Conservation (phyloP, 2,329 filamentous ascomycete genomes). For the Colletotrichum somersetense region DNA sequence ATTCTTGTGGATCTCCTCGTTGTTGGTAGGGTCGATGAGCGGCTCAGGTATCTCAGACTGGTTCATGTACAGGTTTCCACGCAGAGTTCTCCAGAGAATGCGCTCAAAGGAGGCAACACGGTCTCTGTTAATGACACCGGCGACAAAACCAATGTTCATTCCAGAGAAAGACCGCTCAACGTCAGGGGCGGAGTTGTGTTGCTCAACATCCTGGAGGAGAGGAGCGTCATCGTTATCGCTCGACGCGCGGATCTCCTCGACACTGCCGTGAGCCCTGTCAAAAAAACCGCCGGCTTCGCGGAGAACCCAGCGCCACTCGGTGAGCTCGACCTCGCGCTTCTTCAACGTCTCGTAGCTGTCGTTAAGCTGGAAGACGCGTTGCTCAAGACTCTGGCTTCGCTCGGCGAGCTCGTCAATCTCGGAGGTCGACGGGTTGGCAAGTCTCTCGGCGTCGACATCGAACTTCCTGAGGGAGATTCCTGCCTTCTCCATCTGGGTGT, state of each 20-base stretch:
- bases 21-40: slow-evolving; percentile 90
- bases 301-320: slow-evolving; percentile 98
- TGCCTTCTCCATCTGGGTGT: slow-evolving; percentile 94
- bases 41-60: slow-evolving; percentile 97
- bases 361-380: slow-evolving; percentile 90
- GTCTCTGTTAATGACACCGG: slow-evolving; percentile 93
- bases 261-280: slow-evolving; percentile 93
- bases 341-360: slow-evolving; percentile 99
- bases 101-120: slow-evolving; percentile 96
- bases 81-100: slow-evolving; percentile 96
- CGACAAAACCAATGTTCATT: slow-evolving; percentile 99
- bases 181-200: slow-evolving; percentile 76
- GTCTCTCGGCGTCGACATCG: slow-evolving; percentile 88
- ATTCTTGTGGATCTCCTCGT: slow-evolving; percentile 94
- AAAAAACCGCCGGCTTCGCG: slow-evolving; percentile 98
- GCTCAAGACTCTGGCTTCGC: slow-evolving; percentile 91
- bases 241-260: slow-evolving; percentile 94
- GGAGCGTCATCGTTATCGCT: slow-evolving; percentile 93
- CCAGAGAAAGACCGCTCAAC: slow-evolving; percentile 90
- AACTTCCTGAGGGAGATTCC: slow-evolving; percentile 88
- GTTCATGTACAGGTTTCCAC: slow-evolving; percentile 99
- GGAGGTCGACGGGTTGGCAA: slow-evolving; percentile 88
- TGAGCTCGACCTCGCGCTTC: slow-evolving; percentile 96
- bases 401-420: slow-evolving; percentile 98
- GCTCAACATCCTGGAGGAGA: slow-evolving; percentile 91